Evolutionary conservation across 176 grass and related monocot species (phyloP).

Genomic region (Triticum timopheevii): DNA sequence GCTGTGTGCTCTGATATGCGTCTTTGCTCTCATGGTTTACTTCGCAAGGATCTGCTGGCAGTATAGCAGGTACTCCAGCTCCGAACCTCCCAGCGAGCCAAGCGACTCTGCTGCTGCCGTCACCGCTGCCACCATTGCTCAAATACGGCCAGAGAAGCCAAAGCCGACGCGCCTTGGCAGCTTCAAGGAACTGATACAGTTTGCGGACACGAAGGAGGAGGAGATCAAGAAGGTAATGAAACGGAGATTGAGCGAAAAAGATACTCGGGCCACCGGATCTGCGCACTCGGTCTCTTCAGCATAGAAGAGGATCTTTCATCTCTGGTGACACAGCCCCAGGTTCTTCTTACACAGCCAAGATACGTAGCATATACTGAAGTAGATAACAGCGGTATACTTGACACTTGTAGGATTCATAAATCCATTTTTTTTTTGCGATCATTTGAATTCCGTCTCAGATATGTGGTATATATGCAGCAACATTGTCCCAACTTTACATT

Average conservation of each 20-base stretch:
- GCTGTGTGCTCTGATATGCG: conserved; percentile 59
- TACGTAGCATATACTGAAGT: background rate
- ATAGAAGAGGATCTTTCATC: conserved; percentile 10
- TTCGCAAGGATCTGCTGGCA: conserved; percentile 53
- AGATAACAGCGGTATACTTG: conserved; percentile 29
- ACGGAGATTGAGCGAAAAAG: conserved; percentile 58
- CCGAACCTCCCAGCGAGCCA: background rate
- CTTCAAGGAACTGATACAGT: conserved; percentile 60
- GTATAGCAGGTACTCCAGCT: conserved; percentile 41
- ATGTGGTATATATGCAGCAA: background rate
- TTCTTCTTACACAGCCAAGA: background rate
- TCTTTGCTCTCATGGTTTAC: conserved; percentile 51
- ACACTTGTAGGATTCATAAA: conserved; percentile 10
- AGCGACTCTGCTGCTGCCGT: background rate
- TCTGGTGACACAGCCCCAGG: conserved; percentile 10
- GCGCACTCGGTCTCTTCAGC: conserved; percentile 2
- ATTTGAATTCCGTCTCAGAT: conserved; percentile 1
- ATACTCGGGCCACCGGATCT: conserved; percentile 32
- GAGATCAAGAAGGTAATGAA: conserved; percentile 36
- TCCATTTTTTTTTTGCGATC: conserved; percentile 6
- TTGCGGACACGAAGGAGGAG: conserved; percentile 68
- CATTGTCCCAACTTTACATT: background rate
- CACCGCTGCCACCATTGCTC: background rate
- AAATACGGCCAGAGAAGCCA: background rate
- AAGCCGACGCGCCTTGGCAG: conserved; percentile 42